phyloP scores from a whole-genome alignment of 2,329 filamentous ascomycete genomes.

The Fusarium torreyae region DNA sequence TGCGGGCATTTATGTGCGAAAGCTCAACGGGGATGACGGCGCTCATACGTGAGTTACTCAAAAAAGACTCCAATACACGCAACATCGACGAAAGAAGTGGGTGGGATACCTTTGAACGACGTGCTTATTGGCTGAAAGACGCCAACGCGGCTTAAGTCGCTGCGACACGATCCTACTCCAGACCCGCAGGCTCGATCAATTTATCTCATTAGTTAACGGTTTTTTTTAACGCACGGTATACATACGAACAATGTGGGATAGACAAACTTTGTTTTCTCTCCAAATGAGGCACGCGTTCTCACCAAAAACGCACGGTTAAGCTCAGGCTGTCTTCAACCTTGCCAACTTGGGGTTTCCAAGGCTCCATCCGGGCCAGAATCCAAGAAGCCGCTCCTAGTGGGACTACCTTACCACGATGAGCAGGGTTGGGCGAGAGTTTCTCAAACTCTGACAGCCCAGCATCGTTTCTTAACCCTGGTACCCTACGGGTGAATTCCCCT shows the following conservation, averaged over 20 bases:
- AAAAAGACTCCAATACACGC: conserved; percentile 18
- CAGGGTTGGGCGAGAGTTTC: conserved; percentile 17
- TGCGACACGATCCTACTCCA: conserved; percentile 27
- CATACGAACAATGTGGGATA: conserved; percentile 9
- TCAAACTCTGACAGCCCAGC: conserved; percentile 25
- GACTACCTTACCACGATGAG: conserved; percentile 14
- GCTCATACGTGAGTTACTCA: conserved; percentile 38
- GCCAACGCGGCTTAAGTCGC: conserved; percentile 18
- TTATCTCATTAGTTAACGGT: conserved; percentile 7
- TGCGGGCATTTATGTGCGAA: conserved; percentile 15
- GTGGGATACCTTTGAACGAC: conserved; percentile 6
- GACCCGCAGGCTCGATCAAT: conserved; percentile 25
- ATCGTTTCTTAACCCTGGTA: conserved; percentile 14
- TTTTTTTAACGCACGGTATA: conserved; percentile 25
- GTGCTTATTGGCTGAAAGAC: conserved; percentile 20
- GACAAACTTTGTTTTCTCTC: conserved; percentile 32
- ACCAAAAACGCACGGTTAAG: conserved; percentile 3
- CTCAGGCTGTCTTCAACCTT: conserved; percentile 2
- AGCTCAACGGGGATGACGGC: conserved; percentile 35
- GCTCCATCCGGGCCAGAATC: conserved; percentile 31
- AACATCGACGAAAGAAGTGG: conserved; percentile 33
- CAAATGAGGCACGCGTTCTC: conserved; percentile 16
- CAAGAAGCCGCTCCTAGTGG: conserved; percentile 27
- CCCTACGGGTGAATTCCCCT: conserved; percentile 10
- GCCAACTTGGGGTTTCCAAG: conserved; percentile 23